Conservation (phyloP, 208 protist genomes). For the Leishmania aethiopica region DNA sequence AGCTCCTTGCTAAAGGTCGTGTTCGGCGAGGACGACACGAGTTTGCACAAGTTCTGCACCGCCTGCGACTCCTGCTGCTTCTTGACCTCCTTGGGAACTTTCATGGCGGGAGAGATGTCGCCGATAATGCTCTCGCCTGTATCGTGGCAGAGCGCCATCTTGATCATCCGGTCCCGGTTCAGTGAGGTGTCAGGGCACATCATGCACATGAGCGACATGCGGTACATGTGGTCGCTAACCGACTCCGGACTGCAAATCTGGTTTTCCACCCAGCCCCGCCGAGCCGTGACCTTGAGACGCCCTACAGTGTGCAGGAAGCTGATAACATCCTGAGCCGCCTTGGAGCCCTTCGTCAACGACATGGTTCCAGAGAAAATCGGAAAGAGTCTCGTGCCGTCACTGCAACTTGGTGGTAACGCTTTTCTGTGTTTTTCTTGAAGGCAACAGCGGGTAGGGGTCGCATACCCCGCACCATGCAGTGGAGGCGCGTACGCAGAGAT, state of each 20-base stretch:
- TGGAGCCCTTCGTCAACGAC: constrained; percentile 21
- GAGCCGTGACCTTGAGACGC: constrained; percentile 80
- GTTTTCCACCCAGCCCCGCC: constrained; percentile 91
- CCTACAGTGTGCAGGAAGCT: constrained; percentile 80
- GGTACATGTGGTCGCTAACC: constrained; percentile 93
- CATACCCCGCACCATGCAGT: background rate
- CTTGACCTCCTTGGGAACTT: constrained; percentile 84
- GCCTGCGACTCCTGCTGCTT: constrained; percentile 63
- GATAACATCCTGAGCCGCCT: constrained; percentile 46
- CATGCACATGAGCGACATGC: constrained; percentile 92
- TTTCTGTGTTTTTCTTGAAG: background rate
- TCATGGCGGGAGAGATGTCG: constrained; percentile 88
- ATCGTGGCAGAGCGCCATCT: constrained; percentile 93
- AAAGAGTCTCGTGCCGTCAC: background rate
- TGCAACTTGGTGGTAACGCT: background rate
- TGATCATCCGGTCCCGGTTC: constrained; percentile 71
- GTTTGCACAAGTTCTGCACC: constrained; percentile 47
- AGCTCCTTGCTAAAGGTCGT: constrained; percentile 63
- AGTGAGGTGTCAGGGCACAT: constrained; percentile 84
- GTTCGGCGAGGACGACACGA: constrained; percentile 41
- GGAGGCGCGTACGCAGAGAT: background rate
- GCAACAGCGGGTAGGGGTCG: background rate
- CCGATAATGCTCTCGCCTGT: constrained; percentile 88
- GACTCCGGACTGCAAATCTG: constrained; percentile 76
- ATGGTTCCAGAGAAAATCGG: constrained; percentile 5